A percentile compares a stretch with the other conserved stretches of the same genome.
phyloP scores from a whole-genome alignment of 768 basidiomycete species.

The Leucocoprinus sp. region DNA sequence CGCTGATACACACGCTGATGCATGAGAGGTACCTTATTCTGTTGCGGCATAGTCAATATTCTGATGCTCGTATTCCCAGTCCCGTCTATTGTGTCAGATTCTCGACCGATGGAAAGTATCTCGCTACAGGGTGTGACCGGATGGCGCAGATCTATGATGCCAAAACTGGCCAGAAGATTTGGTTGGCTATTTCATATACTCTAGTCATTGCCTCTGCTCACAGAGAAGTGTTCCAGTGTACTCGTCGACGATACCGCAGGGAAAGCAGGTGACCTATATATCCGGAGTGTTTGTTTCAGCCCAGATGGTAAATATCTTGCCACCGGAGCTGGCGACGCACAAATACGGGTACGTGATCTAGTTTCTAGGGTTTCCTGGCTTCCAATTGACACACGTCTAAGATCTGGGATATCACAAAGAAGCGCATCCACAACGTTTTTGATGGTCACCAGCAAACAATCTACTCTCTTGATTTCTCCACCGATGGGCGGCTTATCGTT shows the following conservation, averaged over 20 bases:
- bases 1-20: slow-evolving; percentile 68
- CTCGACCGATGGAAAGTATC: slow-evolving; percentile 84
- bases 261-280: slow-evolving; percentile 80
- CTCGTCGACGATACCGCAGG: slow-evolving; percentile 67
- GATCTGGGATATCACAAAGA: slow-evolving; percentile 85
- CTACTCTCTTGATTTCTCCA: slow-evolving; percentile 84
- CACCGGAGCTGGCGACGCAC: slow-evolving; percentile 89
- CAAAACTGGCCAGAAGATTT: slow-evolving; percentile 77
- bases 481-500: slow-evolving; percentile 74
- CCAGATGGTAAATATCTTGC: slow-evolving; percentile 83
- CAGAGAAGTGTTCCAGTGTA: slow-evolving; percentile 36
- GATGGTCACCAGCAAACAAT: slow-evolving; percentile 87
- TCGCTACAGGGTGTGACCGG: slow-evolving; percentile 90
- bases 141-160: slow-evolving; percentile 95
- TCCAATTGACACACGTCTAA: slow-evolving; percentile 34
- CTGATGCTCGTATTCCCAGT: slow-evolving; percentile 19
- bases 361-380: neutral
- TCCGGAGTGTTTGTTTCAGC: slow-evolving; percentile 86
- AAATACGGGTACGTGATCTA: slow-evolving; percentile 58
- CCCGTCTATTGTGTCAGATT: slow-evolving; percentile 88
- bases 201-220: neutral
- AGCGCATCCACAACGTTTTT: slow-evolving; percentile 66
- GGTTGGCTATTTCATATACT: slow-evolving; percentile 39
- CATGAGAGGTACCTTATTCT: slow-evolving; percentile 59
- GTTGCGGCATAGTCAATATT: neutral